Evolutionary conservation across 371 early-diverging fungal genomes (phyloP).

Genomic region (Catenaria anguillulae): DNA sequence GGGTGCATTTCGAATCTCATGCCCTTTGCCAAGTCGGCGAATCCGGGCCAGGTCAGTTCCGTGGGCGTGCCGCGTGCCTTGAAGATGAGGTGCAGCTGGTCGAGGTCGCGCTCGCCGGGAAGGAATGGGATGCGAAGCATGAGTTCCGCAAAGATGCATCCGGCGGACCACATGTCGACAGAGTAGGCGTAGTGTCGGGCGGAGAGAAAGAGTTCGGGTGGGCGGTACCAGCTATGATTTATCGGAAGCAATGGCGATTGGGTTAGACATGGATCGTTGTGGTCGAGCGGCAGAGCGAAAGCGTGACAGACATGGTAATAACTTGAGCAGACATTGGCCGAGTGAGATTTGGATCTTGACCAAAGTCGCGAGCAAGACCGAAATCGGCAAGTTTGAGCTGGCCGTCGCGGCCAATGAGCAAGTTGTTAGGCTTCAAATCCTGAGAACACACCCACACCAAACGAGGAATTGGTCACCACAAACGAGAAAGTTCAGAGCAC

Average conservation of each 20-base stretch:
- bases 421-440: constrained; percentile 99
- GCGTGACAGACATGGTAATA: constrained; percentile 41
- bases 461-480: neutral
- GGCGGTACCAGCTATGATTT: constrained; percentile 85
- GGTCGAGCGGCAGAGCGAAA: neutral
- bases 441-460: constrained; percentile 7
- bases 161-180: constrained; percentile 98
- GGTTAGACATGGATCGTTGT: no score
- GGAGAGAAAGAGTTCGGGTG: constrained; percentile 95
- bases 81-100: constrained; percentile 88
- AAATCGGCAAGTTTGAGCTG: constrained; percentile 98
- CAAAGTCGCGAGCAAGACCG: constrained; percentile 91
- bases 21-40: neutral
- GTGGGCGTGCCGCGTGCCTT: constrained; percentile 94
- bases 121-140: constrained; percentile 91
- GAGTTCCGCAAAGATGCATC: constrained; percentile 98
- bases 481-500: no score
- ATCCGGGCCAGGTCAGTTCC: constrained; percentile 89
- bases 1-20: no score
- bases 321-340: constrained; percentile 81
- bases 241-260: no score
- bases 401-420: constrained; percentile 80
- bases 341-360: constrained; percentile 43
- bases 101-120: constrained; percentile 78
- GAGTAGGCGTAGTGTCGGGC: constrained; percentile 75